Base-by-base conservation (phyloP, 2,329 filamentous ascomycete species). In the Trichoderma sp. region DNA sequence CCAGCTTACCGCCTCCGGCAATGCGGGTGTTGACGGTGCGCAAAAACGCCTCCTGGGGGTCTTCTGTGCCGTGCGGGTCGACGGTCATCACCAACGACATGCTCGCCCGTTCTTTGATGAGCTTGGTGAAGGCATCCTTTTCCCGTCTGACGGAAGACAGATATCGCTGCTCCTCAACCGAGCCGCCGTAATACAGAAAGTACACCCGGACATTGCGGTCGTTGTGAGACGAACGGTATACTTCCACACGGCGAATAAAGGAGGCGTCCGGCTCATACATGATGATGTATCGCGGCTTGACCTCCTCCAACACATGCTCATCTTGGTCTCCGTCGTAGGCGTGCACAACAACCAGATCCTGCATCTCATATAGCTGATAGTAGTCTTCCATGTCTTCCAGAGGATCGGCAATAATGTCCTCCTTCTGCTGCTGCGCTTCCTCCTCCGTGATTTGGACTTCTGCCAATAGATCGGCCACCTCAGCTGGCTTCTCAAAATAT, bases 181-280 rank as follows among this genome's bases (percentile, higher is more conserved):
- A 97, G 3, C 92, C 92, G 40, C 93, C 91, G 72, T 99, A 99
- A 81, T 97, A 98, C 84, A 98, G 89, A 78, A 98, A 98, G 82
- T 97, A 99, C 0, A 97, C 94, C 55, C 93, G 88, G 53, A 98
- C 92, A 75, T 93, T 94, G 43, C 94, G 86, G 77, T 95, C 93
- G 69, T 90, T 92, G 80, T 99, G 96, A 11, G 94, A 97, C 64
- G 94, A 97, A 49, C 96, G 90, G 80, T 98, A 99, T 2, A 98
- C 94, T 78, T 99, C 96, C 24, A 99, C 91, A 47, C 95, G 87
- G 16, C 96, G 89, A 75, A 98, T 97, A 79, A 99, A 99, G 3
- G 95, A 90, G 3, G 95, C 89, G 73, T 98, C 94, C 0, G 96
- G 95, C 78, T 98, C 96, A 79, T 97, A 99, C 96, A 99, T 98